Conservation (phyloP, 2,329 filamentous ascomycete species). For the Elsinoe arachidis region DNA sequence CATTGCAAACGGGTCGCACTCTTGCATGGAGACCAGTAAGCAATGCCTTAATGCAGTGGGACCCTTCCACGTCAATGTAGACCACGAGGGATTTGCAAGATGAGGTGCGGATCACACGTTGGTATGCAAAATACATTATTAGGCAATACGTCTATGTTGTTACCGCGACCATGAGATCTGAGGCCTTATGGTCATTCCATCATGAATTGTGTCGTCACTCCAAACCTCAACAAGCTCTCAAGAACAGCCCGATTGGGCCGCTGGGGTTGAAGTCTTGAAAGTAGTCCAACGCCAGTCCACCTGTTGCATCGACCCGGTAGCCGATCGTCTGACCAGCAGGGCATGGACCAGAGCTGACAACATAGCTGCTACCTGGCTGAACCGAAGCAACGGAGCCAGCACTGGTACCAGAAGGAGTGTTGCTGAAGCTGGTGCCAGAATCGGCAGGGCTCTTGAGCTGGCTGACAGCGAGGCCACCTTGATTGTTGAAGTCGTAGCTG, state of each 20-base stretch:
- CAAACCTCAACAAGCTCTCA: conserved; percentile 15
- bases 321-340: conserved; percentile 21
- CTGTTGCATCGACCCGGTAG: conserved; percentile 18
- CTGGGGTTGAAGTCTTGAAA: conserved; percentile 21
- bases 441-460: conserved; percentile 19
- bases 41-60: no score
- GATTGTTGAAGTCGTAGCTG: conserved; percentile 29
- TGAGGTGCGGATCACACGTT: no score
- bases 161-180: no score
- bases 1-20: no score
- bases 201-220: conserved; percentile 33
- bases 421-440: conserved; percentile 21
- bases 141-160: no score
- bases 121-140: no score
- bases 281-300: conserved; percentile 20
- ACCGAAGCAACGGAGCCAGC: conserved; percentile 13
- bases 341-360: conserved; percentile 21
- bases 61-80: no score
- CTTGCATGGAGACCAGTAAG: no score
- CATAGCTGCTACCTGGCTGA: conserved; percentile 24
- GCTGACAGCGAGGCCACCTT: conserved; percentile 30
- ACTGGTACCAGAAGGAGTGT: conserved; percentile 10
- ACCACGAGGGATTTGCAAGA: no score
- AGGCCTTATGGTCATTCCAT: no score
- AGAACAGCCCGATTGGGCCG: conserved; percentile 15